phyloP scores from a whole-genome alignment of 2,329 filamentous ascomycete species.

The Colletotrichum tanaceti region DNA sequence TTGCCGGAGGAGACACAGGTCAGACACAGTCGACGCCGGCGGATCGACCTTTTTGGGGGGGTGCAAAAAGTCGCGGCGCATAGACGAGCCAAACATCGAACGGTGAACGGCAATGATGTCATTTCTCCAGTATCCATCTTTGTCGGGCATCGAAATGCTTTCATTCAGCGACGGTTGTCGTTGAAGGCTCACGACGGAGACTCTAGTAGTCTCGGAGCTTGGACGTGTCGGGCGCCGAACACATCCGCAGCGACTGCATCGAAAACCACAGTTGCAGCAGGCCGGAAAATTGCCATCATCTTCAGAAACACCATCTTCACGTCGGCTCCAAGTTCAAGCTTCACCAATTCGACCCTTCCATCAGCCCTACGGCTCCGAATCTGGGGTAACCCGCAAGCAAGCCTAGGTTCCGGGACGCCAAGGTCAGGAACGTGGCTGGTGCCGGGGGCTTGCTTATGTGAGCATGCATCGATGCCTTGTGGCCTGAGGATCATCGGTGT shows the following conservation, averaged over 20 bases:
- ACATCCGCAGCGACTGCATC: not conserved
- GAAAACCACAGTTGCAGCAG: not conserved
- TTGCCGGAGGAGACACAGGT: not conserved
- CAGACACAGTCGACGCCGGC: slow-evolving; percentile 4
- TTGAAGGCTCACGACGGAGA: slow-evolving; percentile 21
- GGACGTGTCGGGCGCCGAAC: not conserved
- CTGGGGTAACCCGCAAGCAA: slow-evolving; percentile 39
- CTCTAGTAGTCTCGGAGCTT: slow-evolving; percentile 5
- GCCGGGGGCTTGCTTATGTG: slow-evolving; percentile 3
- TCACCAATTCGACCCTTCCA: slow-evolving; percentile 32
- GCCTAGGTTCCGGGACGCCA: slow-evolving; percentile 30
- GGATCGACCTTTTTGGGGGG: slow-evolving; percentile 10
- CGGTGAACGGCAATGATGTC: slow-evolving; percentile 39
- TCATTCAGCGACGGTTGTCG: slow-evolving; percentile 8
- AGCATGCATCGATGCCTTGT: slow-evolving; percentile 19
- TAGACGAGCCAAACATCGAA: slow-evolving; percentile 15
- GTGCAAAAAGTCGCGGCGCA: slow-evolving; percentile 22
- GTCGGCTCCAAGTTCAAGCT: slow-evolving; percentile 31
- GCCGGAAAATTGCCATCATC: slow-evolving; percentile 9
- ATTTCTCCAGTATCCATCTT: slow-evolving; percentile 20
- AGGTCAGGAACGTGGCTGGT: slow-evolving; percentile 40
- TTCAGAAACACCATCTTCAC: slow-evolving; percentile 1
- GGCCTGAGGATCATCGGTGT: slow-evolving; percentile 24
- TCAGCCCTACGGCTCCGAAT: slow-evolving; percentile 41
- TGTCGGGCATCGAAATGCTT: slow-evolving; percentile 21